Conservation (phyloP, 2,329 filamentous ascomycete genomes). For the Colletotrichum graminicola region DNA sequence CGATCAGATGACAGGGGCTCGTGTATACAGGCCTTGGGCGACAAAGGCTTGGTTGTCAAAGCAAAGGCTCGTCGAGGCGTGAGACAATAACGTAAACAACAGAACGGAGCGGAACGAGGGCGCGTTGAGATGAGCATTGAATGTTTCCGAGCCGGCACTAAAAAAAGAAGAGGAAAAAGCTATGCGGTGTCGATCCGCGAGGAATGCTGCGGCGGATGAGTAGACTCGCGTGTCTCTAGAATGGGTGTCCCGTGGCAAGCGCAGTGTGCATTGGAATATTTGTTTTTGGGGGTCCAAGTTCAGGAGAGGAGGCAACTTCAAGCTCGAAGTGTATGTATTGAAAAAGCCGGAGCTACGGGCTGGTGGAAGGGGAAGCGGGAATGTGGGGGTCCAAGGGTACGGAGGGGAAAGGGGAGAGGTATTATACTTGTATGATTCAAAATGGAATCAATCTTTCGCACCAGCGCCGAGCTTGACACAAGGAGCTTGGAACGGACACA, state of each 20-base stretch:
- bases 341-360: constrained; percentile 40
- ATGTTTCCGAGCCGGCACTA: constrained; percentile 36
- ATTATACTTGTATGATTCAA: constrained; percentile 41
- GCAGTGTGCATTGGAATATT: constrained; percentile 18
- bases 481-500: constrained; percentile 34
- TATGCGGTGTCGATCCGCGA: constrained; percentile 16
- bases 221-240: constrained; percentile 22
- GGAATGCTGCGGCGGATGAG: constrained; percentile 32
- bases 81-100: constrained; percentile 34
- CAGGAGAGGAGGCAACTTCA: constrained; percentile 27
- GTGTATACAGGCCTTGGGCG: constrained; percentile 15
- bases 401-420: constrained; percentile 31
- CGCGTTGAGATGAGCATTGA: constrained; percentile 42
- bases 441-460: constrained; percentile 37
- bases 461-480: constrained; percentile 10
- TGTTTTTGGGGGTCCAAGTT: neutral
- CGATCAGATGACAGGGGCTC: constrained; percentile 23
- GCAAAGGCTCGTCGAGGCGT: constrained; percentile 22
- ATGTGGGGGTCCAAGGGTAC: constrained; percentile 13
- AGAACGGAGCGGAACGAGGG: constrained; percentile 38
- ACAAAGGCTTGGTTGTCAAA: constrained; percentile 26
- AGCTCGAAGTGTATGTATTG: constrained; percentile 24
- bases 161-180: neutral
- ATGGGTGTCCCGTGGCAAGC: constrained; percentile 27
- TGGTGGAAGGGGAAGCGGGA: constrained; percentile 32